Evolutionary conservation across 495 filamentous ascomycete species (phyloP).

Genomic region (Talaromyces proteolyticus): DNA sequence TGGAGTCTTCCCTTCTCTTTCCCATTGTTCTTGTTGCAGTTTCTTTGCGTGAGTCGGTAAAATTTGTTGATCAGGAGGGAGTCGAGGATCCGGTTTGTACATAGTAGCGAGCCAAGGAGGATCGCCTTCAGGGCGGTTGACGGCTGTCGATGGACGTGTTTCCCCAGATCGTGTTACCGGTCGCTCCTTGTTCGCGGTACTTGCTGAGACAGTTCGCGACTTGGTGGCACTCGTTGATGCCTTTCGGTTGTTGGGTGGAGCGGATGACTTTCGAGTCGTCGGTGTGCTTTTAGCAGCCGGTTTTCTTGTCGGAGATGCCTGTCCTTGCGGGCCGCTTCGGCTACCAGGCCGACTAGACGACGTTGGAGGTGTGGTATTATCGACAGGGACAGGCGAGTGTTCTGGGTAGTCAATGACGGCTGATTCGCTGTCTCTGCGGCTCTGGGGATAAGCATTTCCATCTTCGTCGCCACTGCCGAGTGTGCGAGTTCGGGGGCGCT

Average conservation of each 20-base stretch:
- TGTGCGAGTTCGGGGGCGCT: constrained; percentile 49
- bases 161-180: constrained; percentile 61
- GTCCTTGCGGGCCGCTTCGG: constrained; percentile 20
- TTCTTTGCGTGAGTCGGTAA: constrained; percentile 89
- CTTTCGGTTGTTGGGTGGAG: constrained; percentile 31
- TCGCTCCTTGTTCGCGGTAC: constrained; percentile 36
- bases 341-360: constrained; percentile 36
- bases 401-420: constrained; percentile 50
- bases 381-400: constrained; percentile 13
- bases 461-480: constrained; percentile 55
- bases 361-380: constrained; percentile 36
- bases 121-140: constrained; percentile 86
- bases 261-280: constrained; percentile 35
- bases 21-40: constrained; percentile 92
- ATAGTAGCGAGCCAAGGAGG: constrained; percentile 92
- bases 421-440: constrained; percentile 69
- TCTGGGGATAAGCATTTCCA: constrained; percentile 47
- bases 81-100: constrained; percentile 91
- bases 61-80: constrained; percentile 93
- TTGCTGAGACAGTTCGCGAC: constrained; percentile 31
- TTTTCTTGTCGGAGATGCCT: constrained; percentile 26
- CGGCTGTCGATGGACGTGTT: constrained; percentile 45
- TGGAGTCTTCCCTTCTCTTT: constrained; percentile 78
- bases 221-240: constrained; percentile 17
- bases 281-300: constrained; percentile 36